These are phyloP conservation scores for Trichophyton verrucosum DNA, from an alignment of 2,329 filamentous ascomycete species.

Conservation along the genomic window DNA sequence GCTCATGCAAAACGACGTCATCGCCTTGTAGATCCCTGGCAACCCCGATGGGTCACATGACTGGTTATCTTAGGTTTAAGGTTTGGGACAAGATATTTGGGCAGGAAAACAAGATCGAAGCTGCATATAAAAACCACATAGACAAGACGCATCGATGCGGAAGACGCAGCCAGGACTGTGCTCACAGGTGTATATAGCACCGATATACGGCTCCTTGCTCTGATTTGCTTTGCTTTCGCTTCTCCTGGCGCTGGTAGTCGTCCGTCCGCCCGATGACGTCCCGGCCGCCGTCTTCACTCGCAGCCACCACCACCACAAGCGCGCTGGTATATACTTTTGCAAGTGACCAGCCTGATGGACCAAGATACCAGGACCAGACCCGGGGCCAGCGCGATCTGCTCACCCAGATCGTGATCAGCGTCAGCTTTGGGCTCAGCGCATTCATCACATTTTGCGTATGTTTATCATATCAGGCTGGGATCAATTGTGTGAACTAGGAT, in stretches of 20 bases:
- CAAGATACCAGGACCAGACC: conserved; percentile 22
- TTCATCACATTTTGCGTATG: conserved; percentile 37
- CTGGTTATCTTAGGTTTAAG: not conserved
- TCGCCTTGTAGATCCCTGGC: not conserved
- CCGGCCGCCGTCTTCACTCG: conserved; percentile 8
- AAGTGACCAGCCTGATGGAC: conserved; percentile 13
- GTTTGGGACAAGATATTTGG: not conserved
- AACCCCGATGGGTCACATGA: not conserved
- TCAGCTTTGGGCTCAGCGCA: conserved; percentile 30
- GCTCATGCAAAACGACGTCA: not conserved
- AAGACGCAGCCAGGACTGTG: not conserved
- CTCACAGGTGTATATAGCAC: not conserved
- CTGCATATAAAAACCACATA: not conserved
- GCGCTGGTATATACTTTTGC: conserved; percentile 4
- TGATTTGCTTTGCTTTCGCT: not conserved
- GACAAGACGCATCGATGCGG: not conserved
- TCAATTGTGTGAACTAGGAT: not conserved
- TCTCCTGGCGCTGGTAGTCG: not conserved
- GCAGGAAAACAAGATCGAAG: not conserved
- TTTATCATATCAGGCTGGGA: not conserved
- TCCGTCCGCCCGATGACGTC: conserved; percentile 9
- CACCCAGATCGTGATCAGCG: conserved; percentile 35
- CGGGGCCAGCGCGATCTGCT: conserved; percentile 29
- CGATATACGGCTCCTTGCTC: not conserved
- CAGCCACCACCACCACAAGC: conserved; percentile 15